Evolutionary conservation across 2,329 filamentous ascomycete genomes (phyloP).

Genomic region (Ophiostoma piceae): DNA sequence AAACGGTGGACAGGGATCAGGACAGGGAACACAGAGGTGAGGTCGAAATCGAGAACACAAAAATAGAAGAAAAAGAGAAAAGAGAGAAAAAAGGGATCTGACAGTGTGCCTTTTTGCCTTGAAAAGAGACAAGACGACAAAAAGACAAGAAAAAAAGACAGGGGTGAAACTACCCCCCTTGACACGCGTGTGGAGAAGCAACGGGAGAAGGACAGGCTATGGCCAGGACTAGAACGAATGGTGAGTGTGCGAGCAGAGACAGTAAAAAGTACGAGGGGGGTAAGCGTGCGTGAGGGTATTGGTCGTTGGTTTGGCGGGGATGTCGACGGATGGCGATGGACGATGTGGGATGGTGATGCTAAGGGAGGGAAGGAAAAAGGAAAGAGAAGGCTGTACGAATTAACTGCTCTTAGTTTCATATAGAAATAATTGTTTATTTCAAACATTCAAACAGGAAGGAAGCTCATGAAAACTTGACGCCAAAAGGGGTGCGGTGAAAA

Average conservation of each 20-base stretch:
- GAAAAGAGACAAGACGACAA: background rate
- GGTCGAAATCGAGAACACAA: constrained; percentile 12
- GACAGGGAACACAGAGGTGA: constrained; percentile 5
- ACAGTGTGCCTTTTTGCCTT: background rate
- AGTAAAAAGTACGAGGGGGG: background rate
- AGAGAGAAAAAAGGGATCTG: constrained; percentile 6
- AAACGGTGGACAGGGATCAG: background rate
- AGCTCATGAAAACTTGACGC: background rate
- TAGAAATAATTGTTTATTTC: background rate
- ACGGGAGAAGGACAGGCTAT: constrained; percentile 16
- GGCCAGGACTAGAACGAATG: constrained; percentile 13
- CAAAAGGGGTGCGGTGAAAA: constrained; percentile 13
- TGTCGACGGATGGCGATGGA: background rate
- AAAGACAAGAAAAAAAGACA: constrained; percentile 11
- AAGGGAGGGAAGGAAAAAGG: background rate
- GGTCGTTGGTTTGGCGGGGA: background rate
- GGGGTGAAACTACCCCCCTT: constrained; percentile 12
- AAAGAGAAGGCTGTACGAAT: background rate
- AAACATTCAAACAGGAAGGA: background rate
- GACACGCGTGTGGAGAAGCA: constrained; percentile 17
- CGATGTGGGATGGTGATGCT: background rate
- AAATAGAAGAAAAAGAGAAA: background rate
- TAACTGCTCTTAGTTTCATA: background rate
- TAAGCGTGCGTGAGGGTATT: background rate
- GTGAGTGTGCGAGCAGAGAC: background rate